phyloP scores from a whole-genome alignment of 1,284 basidiomycete species.

The Leccinum pseudoinsigne region DNA sequence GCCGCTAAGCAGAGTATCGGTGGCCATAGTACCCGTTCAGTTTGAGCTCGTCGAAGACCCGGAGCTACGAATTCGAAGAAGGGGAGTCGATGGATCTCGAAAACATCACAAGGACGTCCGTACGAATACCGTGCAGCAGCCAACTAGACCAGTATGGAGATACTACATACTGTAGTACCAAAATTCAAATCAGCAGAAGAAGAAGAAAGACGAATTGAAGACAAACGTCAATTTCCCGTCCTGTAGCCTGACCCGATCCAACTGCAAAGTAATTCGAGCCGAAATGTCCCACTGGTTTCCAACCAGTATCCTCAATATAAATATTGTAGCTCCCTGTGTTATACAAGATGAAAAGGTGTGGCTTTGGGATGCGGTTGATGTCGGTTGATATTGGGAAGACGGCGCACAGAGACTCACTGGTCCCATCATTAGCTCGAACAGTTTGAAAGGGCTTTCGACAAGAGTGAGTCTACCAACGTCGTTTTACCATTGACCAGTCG shows the following conservation, averaged over 20 bases:
- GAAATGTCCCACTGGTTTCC: too few relatives aligned
- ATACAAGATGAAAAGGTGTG: not conserved
- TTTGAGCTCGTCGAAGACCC: not conserved
- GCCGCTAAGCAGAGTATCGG: not conserved
- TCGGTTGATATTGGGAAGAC: not conserved
- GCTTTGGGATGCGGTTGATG: not conserved
- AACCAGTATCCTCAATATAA: fast-evolving
- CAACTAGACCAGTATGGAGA: not conserved
- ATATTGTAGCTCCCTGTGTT: not conserved
- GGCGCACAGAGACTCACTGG: too few relatives aligned
- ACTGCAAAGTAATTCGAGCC: not conserved
- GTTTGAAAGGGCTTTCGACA: not conserved
- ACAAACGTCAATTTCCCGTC: not conserved
- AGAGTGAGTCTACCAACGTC: not conserved
- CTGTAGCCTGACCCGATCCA: too few relatives aligned
- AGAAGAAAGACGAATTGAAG: too few relatives aligned
- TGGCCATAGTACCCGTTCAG: not conserved
- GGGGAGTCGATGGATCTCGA: not conserved
- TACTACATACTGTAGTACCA: not conserved
- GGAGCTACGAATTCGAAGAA: not conserved
- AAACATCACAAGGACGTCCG: not conserved
- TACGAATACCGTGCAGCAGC: not conserved
- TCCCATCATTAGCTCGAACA: not conserved
- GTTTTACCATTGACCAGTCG: not conserved
- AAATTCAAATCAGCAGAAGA: not conserved